Evolutionary conservation across 83 land plant species (phyloP), one percentile per base, ranked within the genome.

Genomic region (Picea mariana): DNA sequence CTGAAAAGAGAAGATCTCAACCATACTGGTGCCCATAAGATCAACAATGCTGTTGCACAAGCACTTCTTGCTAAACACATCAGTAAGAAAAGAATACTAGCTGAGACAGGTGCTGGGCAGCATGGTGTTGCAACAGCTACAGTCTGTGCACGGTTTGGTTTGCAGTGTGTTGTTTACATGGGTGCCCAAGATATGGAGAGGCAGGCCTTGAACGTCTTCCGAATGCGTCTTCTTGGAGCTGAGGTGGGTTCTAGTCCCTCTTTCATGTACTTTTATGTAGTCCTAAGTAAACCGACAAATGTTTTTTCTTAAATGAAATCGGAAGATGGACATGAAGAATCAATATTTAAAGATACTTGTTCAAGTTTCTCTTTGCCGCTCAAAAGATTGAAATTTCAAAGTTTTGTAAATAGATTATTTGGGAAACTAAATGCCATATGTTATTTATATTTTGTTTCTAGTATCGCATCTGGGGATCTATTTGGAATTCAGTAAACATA

Each of bases 11-110:
- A 97, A 78, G 98, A 97, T 77, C 88, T 95, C 15, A 97, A 92
- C 81, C 98, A 97, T 72, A 88, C 91, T 26, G 99, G 99, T 61
- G 93, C 99, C 20, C 98, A 97, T 88, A 97, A 97, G 82, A 97
- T 97, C 79, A 97, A 97, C 91, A 95, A 97, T 82, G 98, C 99
- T 9, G 82, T 97, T 26, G 99, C 89, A n/a, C 99, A 97, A 83
- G 99, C 95, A 1, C 83, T 97, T 89, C 88, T 97, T 17, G 99
- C 99, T 11, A 95, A 92, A 78, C 87, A 86, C n/a, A 81, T 97
- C 75, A 98, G 99, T 17, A 87, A 86, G 88, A 87, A 88, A 52
- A 87, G 93, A 65, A 87, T 97, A 26, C 89, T 97, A 44, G 96
- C 99, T 11, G 99, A 91, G 84, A 95, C 99, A 16, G 99, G 98